Evolutionary conservation across 768 basidiomycete species (phyloP), one percentile per base, ranked within the genome.

Genomic region (Pulveroboletus sp.): DNA sequence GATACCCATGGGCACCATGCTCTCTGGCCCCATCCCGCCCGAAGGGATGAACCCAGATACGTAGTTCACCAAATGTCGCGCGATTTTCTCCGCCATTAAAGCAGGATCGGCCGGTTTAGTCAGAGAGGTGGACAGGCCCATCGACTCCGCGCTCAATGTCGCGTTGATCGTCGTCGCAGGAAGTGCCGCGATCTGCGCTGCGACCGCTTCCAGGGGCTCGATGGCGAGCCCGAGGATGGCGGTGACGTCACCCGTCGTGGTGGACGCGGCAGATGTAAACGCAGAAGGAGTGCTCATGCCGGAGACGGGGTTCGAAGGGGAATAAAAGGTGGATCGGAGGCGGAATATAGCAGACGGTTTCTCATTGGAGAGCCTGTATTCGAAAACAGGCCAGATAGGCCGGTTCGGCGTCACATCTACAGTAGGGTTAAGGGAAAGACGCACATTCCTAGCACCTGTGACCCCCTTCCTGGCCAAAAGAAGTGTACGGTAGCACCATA

Each of bases 261-360:
- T 52, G 8, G 68, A 62, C 36, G 69, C 36, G 8, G 58, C 55
- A 17, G 55, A 50, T 8, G 66, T 57, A 42, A 67, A 70, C n/a
- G 68, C 69, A 9, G 67, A 63, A n/a, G 51, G 67, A 2, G 65
- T 67, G 6, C 23, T 60, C 57, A 63, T 62, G 5, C 67, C 65
- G 2, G 69, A 63, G 5, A 63, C 59, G 6, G 71, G 62, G 34
- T 59, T 53, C 7, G 68, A 52, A 0, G 73, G 55, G 0, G 73
- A 58, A n/a, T 71, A 73, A 61, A 81, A 85, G 11, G 78, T 78
- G 8, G 85, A 83, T 5, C 83, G 79, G 20, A 92, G 74, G 20
- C 90, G 88, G 70, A 92, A 92, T 61, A 93, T 89, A 1, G 89
- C 88, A 11, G 89, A 90, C 0, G 90, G 90, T 63, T 92, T 92